Evolutionary conservation across 23 red algal species (phyloP), one percentile per base, ranked within the genome.

Genomic region (Agarophyton chilense): DNA sequence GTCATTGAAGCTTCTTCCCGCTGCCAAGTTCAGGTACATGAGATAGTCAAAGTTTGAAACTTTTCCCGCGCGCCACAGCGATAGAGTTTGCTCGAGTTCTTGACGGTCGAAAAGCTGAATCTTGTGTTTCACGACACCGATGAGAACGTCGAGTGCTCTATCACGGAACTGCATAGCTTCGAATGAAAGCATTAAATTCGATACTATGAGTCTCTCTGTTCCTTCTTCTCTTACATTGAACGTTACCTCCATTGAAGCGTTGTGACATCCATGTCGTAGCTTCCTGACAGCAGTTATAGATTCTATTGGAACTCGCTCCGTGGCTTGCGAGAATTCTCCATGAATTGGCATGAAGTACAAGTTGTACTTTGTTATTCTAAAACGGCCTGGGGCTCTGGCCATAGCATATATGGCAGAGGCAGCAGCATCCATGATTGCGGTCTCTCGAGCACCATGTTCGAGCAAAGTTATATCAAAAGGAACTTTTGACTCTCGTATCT

Each of bases 1-100:
- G 44, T 96, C 87, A 42, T 88, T 89, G 71, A 93, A 93, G 57
- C 89, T 92, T 58, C 94, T 26, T 12, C 87, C 94, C 25, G 94
- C 81, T 21, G 89, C 75, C 34, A 89, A 36, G 79, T 96, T 96
- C 26, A 96, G 34, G 44, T 77, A 82, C 52, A 92, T 79, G n/a
- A 96, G 78, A 50, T 96, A 96, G 42, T 93, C 81, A 76, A 84
- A 96, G 79, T 96, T 96, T 41, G 76, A 83, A 28, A 94, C 45
- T 40, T 35, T 36, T 47, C 92, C 92, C 36, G 19, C 22, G 7
- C 77, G 74, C 92, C 92, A 94, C 45, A 46, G 50, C 4, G 56
- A 62, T 35, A 87, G 36, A 18, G 92, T 83, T 2, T 28, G 24
- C 18, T 84, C 66, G 2, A 86, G 50, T 71, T 93, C 90, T n/a